phyloP scores from a whole-genome alignment of 176 grass and related monocot genomes.

The Poa annua region DNA sequence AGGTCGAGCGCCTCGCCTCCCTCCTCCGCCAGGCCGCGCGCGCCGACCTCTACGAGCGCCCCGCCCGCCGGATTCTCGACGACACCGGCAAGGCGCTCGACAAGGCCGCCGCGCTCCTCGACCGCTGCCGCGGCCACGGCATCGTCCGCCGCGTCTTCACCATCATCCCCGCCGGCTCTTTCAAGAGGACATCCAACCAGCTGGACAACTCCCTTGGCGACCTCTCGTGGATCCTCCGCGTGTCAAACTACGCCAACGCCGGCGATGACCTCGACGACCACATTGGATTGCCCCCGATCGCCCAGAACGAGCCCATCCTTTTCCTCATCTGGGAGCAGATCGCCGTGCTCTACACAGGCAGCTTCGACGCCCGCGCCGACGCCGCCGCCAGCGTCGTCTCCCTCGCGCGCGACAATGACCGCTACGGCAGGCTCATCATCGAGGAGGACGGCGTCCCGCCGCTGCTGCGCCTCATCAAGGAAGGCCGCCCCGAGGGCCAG shows the following conservation, averaged over 20 bases:
- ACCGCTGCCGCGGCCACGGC: constrained; percentile 51
- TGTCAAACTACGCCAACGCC: constrained; percentile 52
- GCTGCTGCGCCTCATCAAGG: constrained; percentile 73
- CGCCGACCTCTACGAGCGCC: constrained; percentile 90
- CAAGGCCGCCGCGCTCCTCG: constrained; percentile 55
- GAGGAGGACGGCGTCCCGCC: constrained; percentile 89
- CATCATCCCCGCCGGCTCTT: constrained; percentile 70
- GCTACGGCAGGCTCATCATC: constrained; percentile 74
- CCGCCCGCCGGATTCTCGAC: constrained; percentile 77
- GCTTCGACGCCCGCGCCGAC: constrained; percentile 62
- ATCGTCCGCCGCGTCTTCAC: constrained; percentile 57
- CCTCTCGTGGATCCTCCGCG: constrained; percentile 80
- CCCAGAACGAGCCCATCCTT: constrained; percentile 76
- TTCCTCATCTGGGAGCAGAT: constrained; percentile 86
- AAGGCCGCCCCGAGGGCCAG: constrained; percentile 71
- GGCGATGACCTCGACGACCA: constrained; percentile 51
- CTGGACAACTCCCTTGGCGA: constrained; percentile 86
- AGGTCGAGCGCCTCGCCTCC: constrained; percentile 69
- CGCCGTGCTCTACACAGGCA: constrained; percentile 64
- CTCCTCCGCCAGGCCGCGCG: constrained; percentile 91
- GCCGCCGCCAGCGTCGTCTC: constrained; percentile 75
- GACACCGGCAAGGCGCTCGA: constrained; percentile 84
- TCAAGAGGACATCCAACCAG: constrained; percentile 51
- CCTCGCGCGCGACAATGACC: constrained; percentile 79
- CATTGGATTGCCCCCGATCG: constrained; percentile 71